A percentile compares a stretch with the other conserved stretches of the same genome.
Conservation (phyloP, 1,284 basidiomycete genomes). For the Thecaphora thlaspeos region DNA sequence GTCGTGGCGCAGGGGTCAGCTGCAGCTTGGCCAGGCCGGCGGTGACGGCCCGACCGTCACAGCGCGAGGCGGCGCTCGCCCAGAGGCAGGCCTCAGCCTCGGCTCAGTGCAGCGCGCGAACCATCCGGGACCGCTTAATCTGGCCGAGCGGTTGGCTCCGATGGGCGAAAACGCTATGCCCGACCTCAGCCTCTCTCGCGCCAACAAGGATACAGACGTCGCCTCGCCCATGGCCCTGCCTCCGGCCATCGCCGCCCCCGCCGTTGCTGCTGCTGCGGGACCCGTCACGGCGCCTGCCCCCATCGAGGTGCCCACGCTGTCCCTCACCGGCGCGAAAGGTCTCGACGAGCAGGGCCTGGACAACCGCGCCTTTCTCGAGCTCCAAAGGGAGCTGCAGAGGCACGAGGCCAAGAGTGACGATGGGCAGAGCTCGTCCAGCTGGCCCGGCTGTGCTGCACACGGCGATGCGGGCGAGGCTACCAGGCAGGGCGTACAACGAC, state of each 20-base stretch:
- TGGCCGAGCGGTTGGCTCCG: slow-evolving; percentile 31
- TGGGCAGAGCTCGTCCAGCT: slow-evolving; percentile 12
- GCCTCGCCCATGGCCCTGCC: background rate
- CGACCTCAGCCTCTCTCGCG: background rate
- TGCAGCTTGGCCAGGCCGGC: slow-evolving; percentile 20
- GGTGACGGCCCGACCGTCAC: slow-evolving; percentile 37
- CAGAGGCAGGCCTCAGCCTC: slow-evolving; percentile 15
- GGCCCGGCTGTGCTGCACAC: slow-evolving; percentile 18
- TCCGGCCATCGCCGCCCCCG: slow-evolving; percentile 1
- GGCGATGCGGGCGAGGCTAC: slow-evolving; percentile 6
- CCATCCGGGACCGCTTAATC: slow-evolving; percentile 51
- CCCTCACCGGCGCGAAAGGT: slow-evolving; percentile 39
- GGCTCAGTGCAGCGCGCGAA: slow-evolving; percentile 35
- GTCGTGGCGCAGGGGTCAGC: slow-evolving; percentile 19
- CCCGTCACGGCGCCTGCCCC: slow-evolving; percentile 1
- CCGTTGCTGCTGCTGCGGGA: background rate
- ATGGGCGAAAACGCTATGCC: slow-evolving; percentile 8
- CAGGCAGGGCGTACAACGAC: slow-evolving; percentile 4
- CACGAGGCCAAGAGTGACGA: slow-evolving; percentile 38
- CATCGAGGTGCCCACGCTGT: slow-evolving; percentile 23
- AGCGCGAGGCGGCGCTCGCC: slow-evolving; percentile 18
- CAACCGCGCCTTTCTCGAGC: slow-evolving; percentile 46
- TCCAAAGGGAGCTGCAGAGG: slow-evolving; percentile 44
- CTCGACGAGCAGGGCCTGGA: slow-evolving; percentile 51
- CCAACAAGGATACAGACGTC: background rate